Evolutionary conservation across 169 alveolate species (phyloP).

Genomic region (Plasmodium vivax): DNA sequence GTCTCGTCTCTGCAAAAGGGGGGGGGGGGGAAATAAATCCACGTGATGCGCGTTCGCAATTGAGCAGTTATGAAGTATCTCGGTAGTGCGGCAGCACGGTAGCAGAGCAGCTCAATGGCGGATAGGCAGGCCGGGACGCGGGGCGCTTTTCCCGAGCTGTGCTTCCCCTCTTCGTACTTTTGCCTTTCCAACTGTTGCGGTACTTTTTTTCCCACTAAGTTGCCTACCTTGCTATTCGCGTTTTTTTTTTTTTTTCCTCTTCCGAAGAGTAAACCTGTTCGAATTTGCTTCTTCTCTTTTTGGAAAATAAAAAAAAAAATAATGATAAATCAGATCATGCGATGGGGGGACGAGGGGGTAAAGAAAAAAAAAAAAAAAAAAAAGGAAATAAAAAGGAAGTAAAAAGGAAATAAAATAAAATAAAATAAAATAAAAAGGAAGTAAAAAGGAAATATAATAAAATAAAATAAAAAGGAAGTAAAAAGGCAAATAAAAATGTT

Average conservation of each 20-base stretch:
- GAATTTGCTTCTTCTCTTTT: neutral
- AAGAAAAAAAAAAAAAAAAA: neutral
- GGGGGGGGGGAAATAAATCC: neutral
- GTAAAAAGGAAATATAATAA: neutral
- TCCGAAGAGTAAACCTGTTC: neutral
- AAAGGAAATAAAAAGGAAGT: neutral
- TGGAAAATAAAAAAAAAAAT: neutral
- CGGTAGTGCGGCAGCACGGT: no score
- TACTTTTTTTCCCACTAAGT: neutral
- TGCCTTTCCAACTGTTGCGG: neutral
- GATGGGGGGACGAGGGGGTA: neutral
- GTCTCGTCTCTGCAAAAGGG: neutral
- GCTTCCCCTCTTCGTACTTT: neutral
- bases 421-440: neutral
- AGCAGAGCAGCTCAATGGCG: neutral
- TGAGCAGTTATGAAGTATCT: neutral
- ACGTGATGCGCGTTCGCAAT: neutral
- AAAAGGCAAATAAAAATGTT: neutral
- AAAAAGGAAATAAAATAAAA: no score
- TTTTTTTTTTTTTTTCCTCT: neutral
- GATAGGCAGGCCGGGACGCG: neutral
- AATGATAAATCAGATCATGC: neutral
- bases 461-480: neutral
- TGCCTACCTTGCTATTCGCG: neutral
- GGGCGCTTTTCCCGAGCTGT: neutral